Evolutionary conservation across 176 grass and related monocot genomes (phyloP).

Genomic region (Elaeis guineensis): DNA sequence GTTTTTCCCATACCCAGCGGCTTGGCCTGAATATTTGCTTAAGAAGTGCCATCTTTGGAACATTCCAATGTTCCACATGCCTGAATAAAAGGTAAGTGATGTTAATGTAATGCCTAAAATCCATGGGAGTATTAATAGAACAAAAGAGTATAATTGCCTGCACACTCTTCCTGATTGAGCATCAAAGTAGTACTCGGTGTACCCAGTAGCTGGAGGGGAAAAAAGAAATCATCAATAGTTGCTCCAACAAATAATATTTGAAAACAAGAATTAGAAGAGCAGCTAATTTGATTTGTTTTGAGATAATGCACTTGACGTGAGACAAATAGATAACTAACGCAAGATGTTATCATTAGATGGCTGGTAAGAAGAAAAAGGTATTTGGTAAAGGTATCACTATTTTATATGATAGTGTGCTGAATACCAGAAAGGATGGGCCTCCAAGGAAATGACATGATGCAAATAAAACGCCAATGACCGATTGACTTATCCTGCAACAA

Average conservation of each 20-base stretch:
- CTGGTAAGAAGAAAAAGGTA: too few relatives aligned
- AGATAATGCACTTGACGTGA: too few relatives aligned
- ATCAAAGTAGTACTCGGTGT: conserved; percentile 61
- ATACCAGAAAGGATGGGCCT: conserved; percentile 88
- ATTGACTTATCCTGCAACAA: conserved; percentile 71
- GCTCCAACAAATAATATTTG: too few relatives aligned
- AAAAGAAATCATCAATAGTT: neutral
- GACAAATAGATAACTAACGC: too few relatives aligned
- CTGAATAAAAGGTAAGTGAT: neutral
- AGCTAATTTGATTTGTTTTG: too few relatives aligned
- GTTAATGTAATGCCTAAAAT: too few relatives aligned
- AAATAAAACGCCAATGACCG: conserved; percentile 92
- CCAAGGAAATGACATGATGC: conserved; percentile 97
- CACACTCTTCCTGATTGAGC: conserved; percentile 56
- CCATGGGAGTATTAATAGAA: too few relatives aligned
- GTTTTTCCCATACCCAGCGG: too few relatives aligned
- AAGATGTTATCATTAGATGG: too few relatives aligned
- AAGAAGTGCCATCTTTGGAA: conserved; percentile 77
- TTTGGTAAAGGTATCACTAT: too few relatives aligned
- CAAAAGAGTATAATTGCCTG: conserved; percentile 15
- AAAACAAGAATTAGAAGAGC: too few relatives aligned
- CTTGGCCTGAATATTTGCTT: conserved; percentile 87
- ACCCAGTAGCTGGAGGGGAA: conserved; percentile 52
- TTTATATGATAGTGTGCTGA: too few relatives aligned
- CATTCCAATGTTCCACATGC: conserved; percentile 86